Percentiles rank a stretch among this genome's conserved stretches.
Evolutionary conservation across 2,329 filamentous ascomycete genomes (phyloP).

Genomic region (Colletotrichum sp.): DNA sequence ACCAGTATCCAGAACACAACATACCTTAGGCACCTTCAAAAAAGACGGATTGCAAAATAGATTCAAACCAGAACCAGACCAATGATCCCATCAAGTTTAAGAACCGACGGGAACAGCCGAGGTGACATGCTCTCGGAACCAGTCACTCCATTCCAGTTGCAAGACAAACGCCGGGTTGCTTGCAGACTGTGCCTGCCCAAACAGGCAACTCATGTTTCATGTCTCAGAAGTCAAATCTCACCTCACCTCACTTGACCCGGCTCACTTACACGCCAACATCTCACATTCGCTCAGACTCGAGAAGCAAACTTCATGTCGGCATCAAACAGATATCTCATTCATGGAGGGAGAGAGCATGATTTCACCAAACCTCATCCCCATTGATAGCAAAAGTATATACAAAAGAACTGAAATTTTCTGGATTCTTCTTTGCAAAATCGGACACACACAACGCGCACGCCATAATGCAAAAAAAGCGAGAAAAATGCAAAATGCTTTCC

Average conservation of each 20-base stretch:
- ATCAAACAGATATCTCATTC: neutral
- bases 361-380: slow-evolving; percentile 23
- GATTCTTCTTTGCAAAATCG: neutral
- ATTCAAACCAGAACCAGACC: neutral
- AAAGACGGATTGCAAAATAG: neutral
- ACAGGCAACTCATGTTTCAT: neutral
- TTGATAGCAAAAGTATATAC: slow-evolving; percentile 12
- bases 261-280: neutral
- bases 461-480: neutral
- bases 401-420: slow-evolving; percentile 12
- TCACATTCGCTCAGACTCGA: neutral
- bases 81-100: neutral
- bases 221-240: neutral
- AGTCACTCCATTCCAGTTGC: neutral
- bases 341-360: neutral
- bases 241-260: neutral
- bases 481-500: neutral
- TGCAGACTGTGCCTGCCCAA: neutral
- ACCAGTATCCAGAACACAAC: neutral
- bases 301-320: neutral
- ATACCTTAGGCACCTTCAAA: neutral
- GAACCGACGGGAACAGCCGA: neutral
- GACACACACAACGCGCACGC: neutral
- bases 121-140: neutral
- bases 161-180: neutral